phyloP scores from a whole-genome alignment of 192 early-diverging fungal species.

The Coemansia sp. region DNA sequence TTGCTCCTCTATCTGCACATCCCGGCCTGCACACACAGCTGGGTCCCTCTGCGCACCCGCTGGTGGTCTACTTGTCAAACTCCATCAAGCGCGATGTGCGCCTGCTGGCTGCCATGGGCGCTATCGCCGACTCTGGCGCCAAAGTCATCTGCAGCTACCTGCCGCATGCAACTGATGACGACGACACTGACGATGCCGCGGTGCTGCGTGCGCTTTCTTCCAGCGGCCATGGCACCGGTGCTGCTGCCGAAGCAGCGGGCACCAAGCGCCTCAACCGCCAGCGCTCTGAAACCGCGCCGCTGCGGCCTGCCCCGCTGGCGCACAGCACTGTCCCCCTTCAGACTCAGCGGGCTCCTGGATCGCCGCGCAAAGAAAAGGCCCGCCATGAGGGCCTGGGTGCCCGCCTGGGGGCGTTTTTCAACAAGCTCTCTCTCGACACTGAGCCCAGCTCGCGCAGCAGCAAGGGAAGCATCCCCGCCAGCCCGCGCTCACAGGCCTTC shows the following conservation, averaged over 20 bases:
- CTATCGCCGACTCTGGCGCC: constrained; percentile 32
- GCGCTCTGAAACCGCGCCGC: constrained; percentile 49
- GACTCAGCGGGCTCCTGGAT: constrained; percentile 20
- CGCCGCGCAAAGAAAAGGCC: constrained; percentile 36
- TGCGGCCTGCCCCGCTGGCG: constrained; percentile 22
- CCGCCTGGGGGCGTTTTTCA: constrained; percentile 49
- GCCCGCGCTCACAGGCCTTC: constrained; percentile 11
- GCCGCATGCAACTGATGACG: constrained; percentile 22
- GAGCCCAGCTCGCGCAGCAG: constrained; percentile 35
- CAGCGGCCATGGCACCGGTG: constrained; percentile 8
- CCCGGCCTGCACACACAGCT: constrained; percentile 23
- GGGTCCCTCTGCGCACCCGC: constrained; percentile 20
- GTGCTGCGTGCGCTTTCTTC: constrained; percentile 19
- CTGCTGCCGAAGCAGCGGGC: constrained; percentile 10
- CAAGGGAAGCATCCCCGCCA: constrained; percentile 9
- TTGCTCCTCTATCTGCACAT: constrained; percentile 22
- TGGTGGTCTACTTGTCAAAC: constrained; percentile 42
- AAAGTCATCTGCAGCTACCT: constrained; percentile 46
- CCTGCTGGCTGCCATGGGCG: constrained; percentile 47
- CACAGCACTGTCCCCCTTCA: constrained; percentile 6
- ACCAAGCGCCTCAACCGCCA: constrained; percentile 41
- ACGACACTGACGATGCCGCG: constrained; percentile 25
- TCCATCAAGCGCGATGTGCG: constrained; percentile 53
- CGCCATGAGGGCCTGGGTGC: constrained; percentile 45
- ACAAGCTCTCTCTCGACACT: constrained; percentile 46